phyloP scores from a whole-genome alignment of 345 rosid species.

The Psidium friedrichsthalianum region DNA sequence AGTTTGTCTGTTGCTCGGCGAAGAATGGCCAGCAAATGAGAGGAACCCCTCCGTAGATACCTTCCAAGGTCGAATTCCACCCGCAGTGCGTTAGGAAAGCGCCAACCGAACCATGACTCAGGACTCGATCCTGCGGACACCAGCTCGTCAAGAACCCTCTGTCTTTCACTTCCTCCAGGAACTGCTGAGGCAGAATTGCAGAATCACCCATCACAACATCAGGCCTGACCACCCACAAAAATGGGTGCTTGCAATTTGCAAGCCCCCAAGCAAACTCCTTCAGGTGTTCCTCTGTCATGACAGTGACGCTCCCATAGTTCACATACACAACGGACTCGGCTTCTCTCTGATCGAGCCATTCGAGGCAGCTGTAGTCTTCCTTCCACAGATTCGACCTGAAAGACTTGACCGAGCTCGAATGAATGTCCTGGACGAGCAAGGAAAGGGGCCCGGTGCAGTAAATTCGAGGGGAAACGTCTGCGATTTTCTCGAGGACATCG shows the following conservation, averaged over 20 bases:
- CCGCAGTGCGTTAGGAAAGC: constrained; percentile 28
- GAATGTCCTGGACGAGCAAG: constrained; percentile 11
- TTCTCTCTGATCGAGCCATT: constrained; percentile 9
- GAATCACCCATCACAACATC: constrained; percentile 16
- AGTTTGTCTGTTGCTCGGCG: constrained; percentile 20
- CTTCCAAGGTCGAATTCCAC: constrained; percentile 22
- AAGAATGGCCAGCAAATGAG: constrained; percentile 26
- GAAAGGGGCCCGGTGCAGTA: constrained; percentile 23
- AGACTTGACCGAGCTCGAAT: background rate
- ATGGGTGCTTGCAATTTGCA: constrained; percentile 16
- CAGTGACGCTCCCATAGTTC: constrained; percentile 7
- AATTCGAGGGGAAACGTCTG: constrained; percentile 6
- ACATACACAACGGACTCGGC: constrained; percentile 12
- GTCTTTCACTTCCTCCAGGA: constrained; percentile 3
- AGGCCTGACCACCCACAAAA: constrained; percentile 23
- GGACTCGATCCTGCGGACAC: constrained; percentile 17
- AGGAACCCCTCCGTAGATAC: constrained; percentile 7
- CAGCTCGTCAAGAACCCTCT: constrained; percentile 21
- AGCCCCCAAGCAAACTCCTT: constrained; percentile 30
- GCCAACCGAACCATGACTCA: constrained; percentile 14
- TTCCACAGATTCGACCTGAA: constrained; percentile 6
- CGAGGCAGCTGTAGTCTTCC: constrained; percentile 5
- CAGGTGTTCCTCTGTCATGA: constrained; percentile 10
- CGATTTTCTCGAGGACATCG: constrained; percentile 12
- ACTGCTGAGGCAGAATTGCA: constrained; percentile 8